Percentiles rank a stretch among this genome's conserved stretches.
These are phyloP conservation scores for Trichophyton mentagrophytes DNA, from an alignment of 2,329 filamentous ascomycete genomes.

Conservation along the genomic window DNA sequence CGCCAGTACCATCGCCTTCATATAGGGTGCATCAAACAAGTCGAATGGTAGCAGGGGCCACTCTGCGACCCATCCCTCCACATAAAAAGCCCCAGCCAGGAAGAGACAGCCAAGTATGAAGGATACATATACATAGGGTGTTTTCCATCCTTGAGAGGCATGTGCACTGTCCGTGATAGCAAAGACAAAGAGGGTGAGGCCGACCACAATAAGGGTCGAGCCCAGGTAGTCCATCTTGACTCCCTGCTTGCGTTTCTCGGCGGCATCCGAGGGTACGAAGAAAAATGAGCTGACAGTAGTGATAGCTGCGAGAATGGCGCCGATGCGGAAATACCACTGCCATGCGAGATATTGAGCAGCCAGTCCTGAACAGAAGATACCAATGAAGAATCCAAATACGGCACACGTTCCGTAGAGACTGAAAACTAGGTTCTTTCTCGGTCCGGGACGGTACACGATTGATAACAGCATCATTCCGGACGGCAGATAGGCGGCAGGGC, in stretches of 20 bases:
- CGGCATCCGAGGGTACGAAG: slow-evolving; percentile 39
- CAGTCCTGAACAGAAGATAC: slow-evolving; percentile 53
- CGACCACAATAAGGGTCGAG: slow-evolving; percentile 47
- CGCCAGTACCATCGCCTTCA: slow-evolving; percentile 49
- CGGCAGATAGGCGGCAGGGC: slow-evolving; percentile 58
- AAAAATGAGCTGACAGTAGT: slow-evolving; percentile 36
- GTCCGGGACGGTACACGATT: slow-evolving; percentile 52
- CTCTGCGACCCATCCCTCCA: slow-evolving; percentile 57
- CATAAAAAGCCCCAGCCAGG: slow-evolving; percentile 49
- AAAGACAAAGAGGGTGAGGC: slow-evolving; percentile 58
- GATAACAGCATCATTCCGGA: slow-evolving; percentile 55
- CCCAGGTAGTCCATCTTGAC: slow-evolving; percentile 60
- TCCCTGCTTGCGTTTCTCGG: slow-evolving; percentile 23
- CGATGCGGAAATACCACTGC: slow-evolving; percentile 59
- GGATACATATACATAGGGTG: slow-evolving; percentile 56
- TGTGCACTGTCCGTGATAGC: slow-evolving; percentile 62
- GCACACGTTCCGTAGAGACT: slow-evolving; percentile 45
- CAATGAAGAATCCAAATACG: slow-evolving; percentile 39
- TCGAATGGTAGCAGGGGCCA: slow-evolving; percentile 58
- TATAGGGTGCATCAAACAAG: slow-evolving; percentile 56
- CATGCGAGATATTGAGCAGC: slow-evolving; percentile 43
- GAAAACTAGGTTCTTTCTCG: slow-evolving; percentile 55
- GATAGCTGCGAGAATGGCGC: slow-evolving; percentile 40
- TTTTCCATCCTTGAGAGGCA: slow-evolving; percentile 57
- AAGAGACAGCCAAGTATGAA: slow-evolving; percentile 51